Conservation (phyloP, 2,329 filamentous ascomycete genomes). For the Stachybotrys elegans region DNA sequence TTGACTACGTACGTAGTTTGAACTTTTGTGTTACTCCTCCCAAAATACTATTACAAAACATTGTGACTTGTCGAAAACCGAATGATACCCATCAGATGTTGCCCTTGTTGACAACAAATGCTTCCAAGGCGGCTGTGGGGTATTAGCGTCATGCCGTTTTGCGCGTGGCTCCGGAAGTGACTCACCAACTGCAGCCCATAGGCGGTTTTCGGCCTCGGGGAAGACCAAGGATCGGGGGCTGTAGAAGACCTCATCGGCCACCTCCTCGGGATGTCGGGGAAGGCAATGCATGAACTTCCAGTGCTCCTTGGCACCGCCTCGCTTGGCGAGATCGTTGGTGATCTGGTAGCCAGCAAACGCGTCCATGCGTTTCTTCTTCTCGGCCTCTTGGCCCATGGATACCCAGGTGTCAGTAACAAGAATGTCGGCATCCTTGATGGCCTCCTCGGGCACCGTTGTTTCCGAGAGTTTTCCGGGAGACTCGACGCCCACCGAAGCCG, state of each 20-base stretch:
- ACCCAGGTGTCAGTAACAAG: slow-evolving; percentile 98
- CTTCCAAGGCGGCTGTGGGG: slow-evolving; percentile 65
- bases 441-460: slow-evolving; percentile 78
- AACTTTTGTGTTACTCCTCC: no score
- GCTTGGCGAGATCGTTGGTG: slow-evolving; percentile 75
- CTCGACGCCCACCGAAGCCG: slow-evolving; percentile 52
- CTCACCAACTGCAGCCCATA: slow-evolving; percentile 82
- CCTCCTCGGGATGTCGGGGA: slow-evolving; percentile 87
- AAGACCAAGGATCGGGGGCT: slow-evolving; percentile 81
- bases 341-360: slow-evolving; percentile 91
- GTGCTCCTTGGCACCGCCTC: slow-evolving; percentile 76
- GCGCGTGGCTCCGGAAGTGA: neutral
- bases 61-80: no score
- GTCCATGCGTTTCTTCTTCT: slow-evolving; percentile 69
- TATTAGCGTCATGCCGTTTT: slow-evolving; percentile 12
- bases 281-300: slow-evolving; percentile 99
- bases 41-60: no score
- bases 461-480: slow-evolving; percentile 65
- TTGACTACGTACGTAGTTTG: no score
- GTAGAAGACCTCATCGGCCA: slow-evolving; percentile 93
- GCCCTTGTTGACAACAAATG: slow-evolving; percentile 92
- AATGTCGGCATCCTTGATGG: slow-evolving; percentile 77
- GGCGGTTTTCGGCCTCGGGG: slow-evolving; percentile 86
- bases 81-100: slow-evolving; percentile 59
- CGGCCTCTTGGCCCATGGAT: slow-evolving; percentile 94